Percentiles rank a stretch among this genome's conserved stretches.
Evolutionary conservation across 1,139 yeast species (phyloP).

Genomic region (Eremothecium gossypii): DNA sequence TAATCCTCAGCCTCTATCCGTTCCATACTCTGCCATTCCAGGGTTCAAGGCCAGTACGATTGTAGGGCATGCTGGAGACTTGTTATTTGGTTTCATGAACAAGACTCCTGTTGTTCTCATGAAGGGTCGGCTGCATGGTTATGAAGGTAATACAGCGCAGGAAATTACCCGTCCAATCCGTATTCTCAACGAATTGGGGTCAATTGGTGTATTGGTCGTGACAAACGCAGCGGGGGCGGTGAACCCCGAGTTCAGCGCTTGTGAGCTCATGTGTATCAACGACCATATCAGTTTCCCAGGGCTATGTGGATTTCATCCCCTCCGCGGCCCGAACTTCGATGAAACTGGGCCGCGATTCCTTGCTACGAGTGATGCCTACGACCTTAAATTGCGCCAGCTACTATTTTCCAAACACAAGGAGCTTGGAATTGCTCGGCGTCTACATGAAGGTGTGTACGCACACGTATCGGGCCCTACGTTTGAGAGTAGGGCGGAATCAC

Average conservation of each 20-base stretch:
- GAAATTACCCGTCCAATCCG: conserved; percentile 84
- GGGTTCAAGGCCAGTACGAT: conserved; percentile 79
- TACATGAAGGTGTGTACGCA: conserved; percentile 81
- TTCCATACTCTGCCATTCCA: conserved; percentile 65
- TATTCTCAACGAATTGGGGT: conserved; percentile 54
- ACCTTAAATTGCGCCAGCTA: conserved; percentile 53
- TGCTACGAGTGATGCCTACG: conserved; percentile 87
- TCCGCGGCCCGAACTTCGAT: conserved; percentile 78
- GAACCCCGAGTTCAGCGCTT: conserved; percentile 56
- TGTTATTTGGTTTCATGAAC: conserved; percentile 67
- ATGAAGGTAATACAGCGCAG: conserved; percentile 78
- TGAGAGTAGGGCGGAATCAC: conserved; percentile 88
- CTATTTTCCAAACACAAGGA: conserved; percentile 46
- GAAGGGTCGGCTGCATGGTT: conserved; percentile 88
- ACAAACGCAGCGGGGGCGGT: conserved; percentile 96
- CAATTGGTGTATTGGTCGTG: conserved; percentile 50
- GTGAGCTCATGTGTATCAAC: conserved; percentile 81
- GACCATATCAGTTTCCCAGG: conserved; percentile 93
- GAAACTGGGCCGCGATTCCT: conserved; percentile 78
- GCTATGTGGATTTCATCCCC: conserved; percentile 76
- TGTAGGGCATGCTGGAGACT: conserved; percentile 79
- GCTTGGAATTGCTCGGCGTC: conserved; percentile 45
- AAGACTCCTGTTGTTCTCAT: conserved; percentile 79
- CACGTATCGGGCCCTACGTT: conserved; percentile 92
- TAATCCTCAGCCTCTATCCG: conserved; percentile 36